Conservation (phyloP, 2,329 filamentous ascomycete species). For the Zymoseptoria passerinii region DNA sequence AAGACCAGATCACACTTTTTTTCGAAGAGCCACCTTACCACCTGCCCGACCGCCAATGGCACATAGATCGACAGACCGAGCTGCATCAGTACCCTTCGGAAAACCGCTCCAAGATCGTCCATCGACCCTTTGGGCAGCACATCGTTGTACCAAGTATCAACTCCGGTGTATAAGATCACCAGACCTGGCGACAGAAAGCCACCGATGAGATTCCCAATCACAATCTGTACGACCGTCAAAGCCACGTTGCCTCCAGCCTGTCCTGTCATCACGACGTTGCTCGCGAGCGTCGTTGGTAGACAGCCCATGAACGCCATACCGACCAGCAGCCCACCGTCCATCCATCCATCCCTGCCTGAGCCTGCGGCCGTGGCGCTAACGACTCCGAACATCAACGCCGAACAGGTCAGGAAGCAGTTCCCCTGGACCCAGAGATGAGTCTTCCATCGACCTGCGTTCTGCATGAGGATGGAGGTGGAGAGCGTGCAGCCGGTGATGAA, state of each 20-base stretch:
- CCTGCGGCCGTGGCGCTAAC: conserved; percentile 44
- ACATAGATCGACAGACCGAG: conserved; percentile 59
- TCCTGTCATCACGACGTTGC: conserved; percentile 66
- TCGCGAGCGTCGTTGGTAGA: conserved; percentile 64
- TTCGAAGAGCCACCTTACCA: conserved; percentile 49
- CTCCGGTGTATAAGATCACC: conserved; percentile 53
- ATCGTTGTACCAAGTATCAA: conserved; percentile 46
- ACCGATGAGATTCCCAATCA: conserved; percentile 61
- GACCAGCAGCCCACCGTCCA: conserved; percentile 57
- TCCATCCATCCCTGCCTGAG: conserved; percentile 35
- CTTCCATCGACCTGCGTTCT: conserved; percentile 58
- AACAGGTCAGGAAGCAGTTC: conserved; percentile 59
- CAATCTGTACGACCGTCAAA: conserved; percentile 50
- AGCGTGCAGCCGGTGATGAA: conserved; percentile 63
- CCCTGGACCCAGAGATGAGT: conserved; percentile 60
- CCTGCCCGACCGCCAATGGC: conserved; percentile 54
- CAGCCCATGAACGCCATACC: conserved; percentile 61
- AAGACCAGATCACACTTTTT: conserved; percentile 48
- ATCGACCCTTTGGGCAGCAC: conserved; percentile 48
- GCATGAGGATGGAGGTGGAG: conserved; percentile 51
- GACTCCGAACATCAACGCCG: conserved; percentile 51
- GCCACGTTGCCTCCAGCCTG: conserved; percentile 54
- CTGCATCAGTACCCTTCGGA: conserved; percentile 58
- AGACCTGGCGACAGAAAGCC: conserved; percentile 59
- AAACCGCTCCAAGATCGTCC: conserved; percentile 52